phyloP scores from a whole-genome alignment of 164 flowering plant species.

The Brasenia schreberi region DNA sequence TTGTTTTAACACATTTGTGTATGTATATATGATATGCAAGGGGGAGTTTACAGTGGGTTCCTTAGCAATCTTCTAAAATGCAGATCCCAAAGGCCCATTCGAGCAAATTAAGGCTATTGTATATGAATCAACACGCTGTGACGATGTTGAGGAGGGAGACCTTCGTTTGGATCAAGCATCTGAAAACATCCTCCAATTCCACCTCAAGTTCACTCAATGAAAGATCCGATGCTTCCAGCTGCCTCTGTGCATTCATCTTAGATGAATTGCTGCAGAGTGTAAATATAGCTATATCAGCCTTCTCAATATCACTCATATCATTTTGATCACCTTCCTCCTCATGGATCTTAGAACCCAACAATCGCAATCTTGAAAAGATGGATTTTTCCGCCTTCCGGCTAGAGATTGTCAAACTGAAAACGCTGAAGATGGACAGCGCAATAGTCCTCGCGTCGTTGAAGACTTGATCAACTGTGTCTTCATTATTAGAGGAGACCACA shows the following conservation, averaged over 20 bases:
- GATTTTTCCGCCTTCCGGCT: slow-evolving; percentile 18
- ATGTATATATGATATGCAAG: neutral
- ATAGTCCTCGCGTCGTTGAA: slow-evolving; percentile 22
- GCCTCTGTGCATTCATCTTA: slow-evolving; percentile 17
- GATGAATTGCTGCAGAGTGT: slow-evolving; percentile 5
- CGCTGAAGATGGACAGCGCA: slow-evolving; percentile 20
- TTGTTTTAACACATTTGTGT: neutral
- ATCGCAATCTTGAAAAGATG: slow-evolving; percentile 13
- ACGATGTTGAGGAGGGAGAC: slow-evolving; percentile 26
- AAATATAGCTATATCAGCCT: slow-evolving; percentile 17
- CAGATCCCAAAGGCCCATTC: neutral
- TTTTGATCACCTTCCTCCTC: slow-evolving; percentile 9
- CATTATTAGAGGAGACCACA: neutral
- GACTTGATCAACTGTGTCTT: slow-evolving; percentile 10
- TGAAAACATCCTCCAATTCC: slow-evolving; percentile 35
- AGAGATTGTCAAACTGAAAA: slow-evolving; percentile 21
- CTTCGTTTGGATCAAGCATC: slow-evolving; percentile 44
- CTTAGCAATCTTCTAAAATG: neutral
- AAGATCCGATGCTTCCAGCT: slow-evolving; percentile 37
- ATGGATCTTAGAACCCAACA: slow-evolving; percentile 17
- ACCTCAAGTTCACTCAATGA: slow-evolving; percentile 31
- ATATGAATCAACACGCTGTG: neutral
- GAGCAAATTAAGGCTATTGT: neutral
- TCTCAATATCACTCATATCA: slow-evolving; percentile 19
- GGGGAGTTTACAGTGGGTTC: neutral